Evolutionary conservation across 495 filamentous ascomycete species (phyloP), one percentile per base, ranked within the genome.

Genomic region (Penicillium antarcticum): DNA sequence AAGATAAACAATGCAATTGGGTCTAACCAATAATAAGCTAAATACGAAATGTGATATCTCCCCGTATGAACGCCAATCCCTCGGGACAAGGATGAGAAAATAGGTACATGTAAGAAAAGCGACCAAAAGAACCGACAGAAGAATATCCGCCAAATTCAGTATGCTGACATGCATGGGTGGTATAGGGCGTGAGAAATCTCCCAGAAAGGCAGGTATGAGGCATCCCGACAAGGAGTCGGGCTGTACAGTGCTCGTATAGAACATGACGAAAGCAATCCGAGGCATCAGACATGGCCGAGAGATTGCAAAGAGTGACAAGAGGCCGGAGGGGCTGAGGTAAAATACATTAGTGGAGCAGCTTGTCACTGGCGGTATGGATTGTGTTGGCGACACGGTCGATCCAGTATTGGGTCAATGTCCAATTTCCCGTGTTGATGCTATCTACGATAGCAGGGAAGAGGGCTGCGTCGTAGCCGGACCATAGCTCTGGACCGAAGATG

Each of bases 401-500:
- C 69, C 86, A 82, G 49, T 76, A 64, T 64, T 91, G 82, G 10
- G 89, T 85, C 5, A 81, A 62, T 2, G 69, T 71, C 88, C 85
- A 92, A 61, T 97, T 80, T 14, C 79, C 79, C 2, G 76, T 75
- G 55, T 87, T 79, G 45, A 97, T 73, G 18, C 87, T 84, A 67
- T 97, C 94, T 35, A 89, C 79, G 53, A 97, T 85, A 13, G 81
- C 84, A 7, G 94, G 94, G 71, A 97, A 97, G 54, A 83, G 86
- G 0, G 85, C 80, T 39, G 83, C 80, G 42, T 90, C 84, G 65
- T 88, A 83, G 43, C 84, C 84, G 41, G 83, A 84, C 88, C 90
- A 92, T 5, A 81, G 70, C 62, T 90, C 81, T 12, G 94, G 94
- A 0, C 85, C 91, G 59, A 89, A 94, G 43, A 98, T 56, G 59